These are phyloP conservation scores for Marasmius fiardii DNA, from an alignment of 1,284 basidiomycete species.

Conservation along the genomic window DNA sequence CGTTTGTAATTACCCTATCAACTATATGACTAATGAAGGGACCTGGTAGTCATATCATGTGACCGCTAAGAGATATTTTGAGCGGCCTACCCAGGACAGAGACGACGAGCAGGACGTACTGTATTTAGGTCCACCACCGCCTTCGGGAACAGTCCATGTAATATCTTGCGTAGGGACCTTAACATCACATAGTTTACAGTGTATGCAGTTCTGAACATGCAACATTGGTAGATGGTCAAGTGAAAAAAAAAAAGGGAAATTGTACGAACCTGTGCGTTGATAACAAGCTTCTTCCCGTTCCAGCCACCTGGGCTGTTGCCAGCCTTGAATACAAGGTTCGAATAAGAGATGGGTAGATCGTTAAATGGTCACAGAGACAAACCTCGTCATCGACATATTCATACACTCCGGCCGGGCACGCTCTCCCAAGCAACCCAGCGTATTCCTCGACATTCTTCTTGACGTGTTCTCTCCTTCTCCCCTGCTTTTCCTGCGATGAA, in stretches of 20 bases:
- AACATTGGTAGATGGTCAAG: background rate
- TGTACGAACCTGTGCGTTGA: conserved; percentile 83
- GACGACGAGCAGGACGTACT: conserved; percentile 50
- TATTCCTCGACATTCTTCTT: conserved; percentile 77
- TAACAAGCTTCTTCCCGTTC: conserved; percentile 88
- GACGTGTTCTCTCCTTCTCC: conserved; percentile 64
- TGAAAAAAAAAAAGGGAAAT: background rate
- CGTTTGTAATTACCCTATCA: too few species aligned
- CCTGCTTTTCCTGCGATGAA: conserved; percentile 46
- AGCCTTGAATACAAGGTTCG: background rate
- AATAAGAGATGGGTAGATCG: background rate
- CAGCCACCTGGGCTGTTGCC: conserved; percentile 47
- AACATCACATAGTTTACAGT: conserved; percentile 94
- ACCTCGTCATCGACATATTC: conserved; percentile 86
- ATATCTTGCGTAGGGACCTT: conserved; percentile 94
- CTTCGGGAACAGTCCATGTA: conserved; percentile 92
- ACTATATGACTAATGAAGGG: too few species aligned
- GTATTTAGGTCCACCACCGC: conserved; percentile 92
- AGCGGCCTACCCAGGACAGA: background rate
- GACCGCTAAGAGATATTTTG: background rate
- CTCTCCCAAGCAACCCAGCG: conserved; percentile 84
- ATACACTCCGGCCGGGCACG: conserved; percentile 96
- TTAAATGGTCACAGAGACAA: background rate
- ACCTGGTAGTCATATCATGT: background rate
- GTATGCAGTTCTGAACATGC: conserved; percentile 70